phyloP scores from a whole-genome alignment of 2,329 filamentous ascomycete species.

The Fusarium brevicatenulatum region DNA sequence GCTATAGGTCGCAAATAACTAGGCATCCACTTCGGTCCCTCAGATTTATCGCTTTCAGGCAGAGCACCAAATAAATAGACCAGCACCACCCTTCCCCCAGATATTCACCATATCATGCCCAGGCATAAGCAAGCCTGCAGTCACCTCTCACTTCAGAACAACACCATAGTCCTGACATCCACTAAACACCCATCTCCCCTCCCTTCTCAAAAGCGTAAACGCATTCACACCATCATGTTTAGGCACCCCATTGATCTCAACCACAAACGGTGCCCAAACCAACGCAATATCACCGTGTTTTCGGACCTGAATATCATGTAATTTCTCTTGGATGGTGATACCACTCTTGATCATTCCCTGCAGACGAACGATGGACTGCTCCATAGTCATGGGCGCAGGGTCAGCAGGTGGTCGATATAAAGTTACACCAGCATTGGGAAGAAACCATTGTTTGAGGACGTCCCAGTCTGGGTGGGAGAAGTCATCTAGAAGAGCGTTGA shows the following conservation, averaged over 20 bases:
- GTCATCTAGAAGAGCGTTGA: slow-evolving; percentile 15
- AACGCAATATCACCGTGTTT: slow-evolving; percentile 12
- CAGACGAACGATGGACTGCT: slow-evolving; percentile 15
- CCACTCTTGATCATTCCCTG: slow-evolving; percentile 17
- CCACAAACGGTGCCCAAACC: slow-evolving; percentile 26
- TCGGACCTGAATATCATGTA: slow-evolving; percentile 1
- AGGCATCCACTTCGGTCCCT: no score
- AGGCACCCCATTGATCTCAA: slow-evolving; percentile 9
- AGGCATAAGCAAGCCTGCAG: no score
- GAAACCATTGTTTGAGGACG: slow-evolving; percentile 9
- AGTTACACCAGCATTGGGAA: slow-evolving; percentile 6
- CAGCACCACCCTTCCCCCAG: background rate
- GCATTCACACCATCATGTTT: slow-evolving; percentile 2
- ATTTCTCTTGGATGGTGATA: background rate
- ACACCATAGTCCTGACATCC: slow-evolving; percentile 13
- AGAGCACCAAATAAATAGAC: background rate
- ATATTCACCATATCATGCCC: no score
- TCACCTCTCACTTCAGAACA: background rate
- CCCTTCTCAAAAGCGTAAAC: background rate
- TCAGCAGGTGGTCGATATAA: slow-evolving; percentile 1
- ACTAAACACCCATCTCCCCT: slow-evolving; percentile 3
- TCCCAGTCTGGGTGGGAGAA: slow-evolving; percentile 18
- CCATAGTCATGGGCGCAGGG: slow-evolving; percentile 11
- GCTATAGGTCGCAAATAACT: background rate
- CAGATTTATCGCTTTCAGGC: background rate